Conservation (phyloP, 2,329 filamentous ascomycete species). For the Periconia digitata region DNA sequence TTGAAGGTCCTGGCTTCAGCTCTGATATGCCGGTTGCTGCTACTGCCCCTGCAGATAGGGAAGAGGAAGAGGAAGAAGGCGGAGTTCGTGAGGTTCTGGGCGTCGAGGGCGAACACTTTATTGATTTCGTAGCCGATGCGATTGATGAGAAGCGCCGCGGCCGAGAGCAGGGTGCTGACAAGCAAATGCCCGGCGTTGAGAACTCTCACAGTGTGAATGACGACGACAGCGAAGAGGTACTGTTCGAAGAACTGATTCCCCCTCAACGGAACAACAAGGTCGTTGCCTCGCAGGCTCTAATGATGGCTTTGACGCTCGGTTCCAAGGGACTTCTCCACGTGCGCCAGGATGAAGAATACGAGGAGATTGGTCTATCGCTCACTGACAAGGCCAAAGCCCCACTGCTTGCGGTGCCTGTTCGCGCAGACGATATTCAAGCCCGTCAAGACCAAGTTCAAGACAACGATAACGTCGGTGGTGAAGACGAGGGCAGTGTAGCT, state of each 20-base stretch:
- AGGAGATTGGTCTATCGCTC: slow-evolving; percentile 38
- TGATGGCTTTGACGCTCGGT: slow-evolving; percentile 42
- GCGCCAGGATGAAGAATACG: slow-evolving; percentile 56
- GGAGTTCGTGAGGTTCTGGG: slow-evolving; percentile 57
- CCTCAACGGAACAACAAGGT: slow-evolving; percentile 55
- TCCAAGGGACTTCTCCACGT: slow-evolving; percentile 67
- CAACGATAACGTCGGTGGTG: too few species aligned
- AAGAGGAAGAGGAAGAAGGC: slow-evolving; percentile 40
- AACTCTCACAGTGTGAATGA: slow-evolving; percentile 33
- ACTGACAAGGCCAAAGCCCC: slow-evolving; percentile 22
- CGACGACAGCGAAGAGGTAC: slow-evolving; percentile 47
- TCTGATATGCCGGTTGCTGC: slow-evolving; percentile 18
- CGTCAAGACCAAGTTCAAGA: not conserved
- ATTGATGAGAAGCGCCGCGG: slow-evolving; percentile 41
- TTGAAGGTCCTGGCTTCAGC: slow-evolving; percentile 20
- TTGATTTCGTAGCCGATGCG: slow-evolving; percentile 58
- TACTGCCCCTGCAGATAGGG: not conserved
- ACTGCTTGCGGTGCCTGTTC: slow-evolving; percentile 15
- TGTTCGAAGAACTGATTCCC: slow-evolving; percentile 71
- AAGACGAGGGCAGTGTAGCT: not conserved
- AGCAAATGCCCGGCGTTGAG: slow-evolving; percentile 17
- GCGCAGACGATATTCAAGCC: too few species aligned
- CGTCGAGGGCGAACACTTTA: slow-evolving; percentile 63
- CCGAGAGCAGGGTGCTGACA: slow-evolving; percentile 11
- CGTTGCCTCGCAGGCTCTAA: slow-evolving; percentile 61